Evolutionary conservation across 2,329 filamentous ascomycete genomes (phyloP), one percentile per base, ranked within the genome.

Genomic region (Colletotrichum sp.): DNA sequence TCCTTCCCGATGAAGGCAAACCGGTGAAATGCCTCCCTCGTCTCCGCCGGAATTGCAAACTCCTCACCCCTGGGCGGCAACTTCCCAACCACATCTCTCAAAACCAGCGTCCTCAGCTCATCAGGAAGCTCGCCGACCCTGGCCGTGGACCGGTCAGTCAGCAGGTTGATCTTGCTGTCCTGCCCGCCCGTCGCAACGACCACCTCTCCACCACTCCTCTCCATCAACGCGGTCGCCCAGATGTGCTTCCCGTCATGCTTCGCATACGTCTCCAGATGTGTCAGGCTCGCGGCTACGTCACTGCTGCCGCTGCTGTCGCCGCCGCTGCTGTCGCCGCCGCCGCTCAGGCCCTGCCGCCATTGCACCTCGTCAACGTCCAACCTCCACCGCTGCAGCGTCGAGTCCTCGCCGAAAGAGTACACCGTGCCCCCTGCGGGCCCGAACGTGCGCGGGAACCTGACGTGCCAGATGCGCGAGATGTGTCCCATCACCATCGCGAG

Each of bases 231-330:
- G 47, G 92, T 87, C 0, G 95, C 92, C 96, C 96, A 98, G 8
- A 98, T 92, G 80, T 98, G 95, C 82, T 98, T 99, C 8, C 97
- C 97, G 38, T 87, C 88, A 80, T 98, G 96, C 73, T 91, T 90
- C 4, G 89, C 87, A 64, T 91, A 89, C 9, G 88, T 90, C 3
- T 87, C 85, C 3, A 87, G 80, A 65, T 93, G 89, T 15, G 82
- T 82, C 57, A 95, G 81, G 8, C 77, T 82, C 1, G 70, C 58
- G 5, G 27, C 57, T 33, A 51, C 62, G 18, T 74, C 72, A 38
- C 61, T 21, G 27, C 34, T 33, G 51, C 62, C 4, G 76, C 78
- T 3, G 24, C 24, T 27, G 24, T n/a, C n/a, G n/a, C n/a, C n/a
- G n/a, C 24, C 24, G 24, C 24, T 24, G 24, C 24, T 24, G 24